A percentile compares a stretch with the other conserved stretches of the same genome.
Conservation (phyloP, 495 filamentous ascomycete genomes). For the Penicilliopsis zonata region DNA sequence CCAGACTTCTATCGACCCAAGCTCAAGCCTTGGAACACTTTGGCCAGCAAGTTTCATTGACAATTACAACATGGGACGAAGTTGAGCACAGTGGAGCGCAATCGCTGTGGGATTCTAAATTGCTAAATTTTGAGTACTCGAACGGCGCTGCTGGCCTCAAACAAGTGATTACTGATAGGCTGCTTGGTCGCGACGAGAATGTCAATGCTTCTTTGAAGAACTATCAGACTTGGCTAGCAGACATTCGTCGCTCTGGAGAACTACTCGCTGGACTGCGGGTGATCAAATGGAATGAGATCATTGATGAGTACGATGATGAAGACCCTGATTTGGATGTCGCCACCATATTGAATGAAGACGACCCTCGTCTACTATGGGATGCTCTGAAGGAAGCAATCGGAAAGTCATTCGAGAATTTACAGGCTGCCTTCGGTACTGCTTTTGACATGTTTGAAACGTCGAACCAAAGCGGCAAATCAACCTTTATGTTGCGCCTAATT, state of each 20-base stretch:
- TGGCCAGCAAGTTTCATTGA: conserved; percentile 33
- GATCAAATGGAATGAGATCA: conserved; percentile 63
- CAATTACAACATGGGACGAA: conserved; percentile 41
- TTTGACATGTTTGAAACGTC: conserved; percentile 31
- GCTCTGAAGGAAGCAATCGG: conserved; percentile 44
- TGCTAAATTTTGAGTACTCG: conserved; percentile 37
- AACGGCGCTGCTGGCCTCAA: conserved; percentile 46
- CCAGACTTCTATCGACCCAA: conserved; percentile 44
- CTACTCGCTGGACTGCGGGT: conserved; percentile 55
- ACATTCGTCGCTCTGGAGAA: conserved; percentile 45
- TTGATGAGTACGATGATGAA: conserved; percentile 62
- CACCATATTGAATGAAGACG: conserved; percentile 54
- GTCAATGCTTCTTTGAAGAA: conserved; percentile 44
- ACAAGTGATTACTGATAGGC: conserved; percentile 32
- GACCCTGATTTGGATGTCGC: conserved; percentile 51
- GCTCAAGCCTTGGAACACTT: conserved; percentile 46
- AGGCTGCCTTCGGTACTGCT: conserved; percentile 36
- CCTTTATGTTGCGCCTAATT: conserved; percentile 65
- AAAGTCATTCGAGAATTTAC: conserved; percentile 45
- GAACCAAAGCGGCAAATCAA: conserved; percentile 41
- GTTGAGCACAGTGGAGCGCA: conserved; percentile 31
- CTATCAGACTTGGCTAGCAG: conserved; percentile 57
- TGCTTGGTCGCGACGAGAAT: conserved; percentile 54
- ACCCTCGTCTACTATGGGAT: conserved; percentile 52
- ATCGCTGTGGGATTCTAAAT: conserved; percentile 49